Base-by-base conservation (phyloP, 1,284 basidiomycete species). In the Trametes versicolor region DNA sequence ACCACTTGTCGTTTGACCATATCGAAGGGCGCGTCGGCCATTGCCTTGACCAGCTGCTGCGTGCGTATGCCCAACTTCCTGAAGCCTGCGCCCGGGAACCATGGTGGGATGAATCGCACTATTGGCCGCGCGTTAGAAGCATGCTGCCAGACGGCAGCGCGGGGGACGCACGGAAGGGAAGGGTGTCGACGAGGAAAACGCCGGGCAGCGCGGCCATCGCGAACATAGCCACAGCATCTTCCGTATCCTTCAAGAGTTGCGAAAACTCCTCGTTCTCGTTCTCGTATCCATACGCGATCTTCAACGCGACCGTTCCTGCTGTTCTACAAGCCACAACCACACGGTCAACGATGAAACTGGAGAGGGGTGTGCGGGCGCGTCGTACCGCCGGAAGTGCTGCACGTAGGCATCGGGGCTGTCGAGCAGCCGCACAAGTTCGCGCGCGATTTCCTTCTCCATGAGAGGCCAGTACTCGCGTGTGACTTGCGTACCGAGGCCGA, bases 361-460 rank as follows among this genome's bases (percentile, higher is more conserved):
- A 27, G 25, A 15, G n/a, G 34, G 19, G 37, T n/a, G 5, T 12
- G 29, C 29, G 8, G 29, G 29, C 3, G 25, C 4, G 41, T n/a
- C 15, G 7, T 72, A 77, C 60, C 70, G 60, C n/a, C 66, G 60
- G 41, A 78, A 47, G 36, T 81, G 64, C 27, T 63, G 50, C 15
- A 32, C 41, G 57, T 70, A 67, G 43, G 48, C 59, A 19, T 68
- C 56, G 7, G 70, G 70, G 21, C 62, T 69, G 1, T 65, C 50
- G n/a, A 80, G 66, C n/a, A 83, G 62, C 19, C 71, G 56, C 6
- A 80, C 66, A 17, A 82, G 63, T n/a, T 76, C 73, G 36, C 75
- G 70, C 9, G 67, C 71, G 52, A 79, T 80, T 21, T 69, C 66
- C 48, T 73, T 70, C 41, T 82, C 76, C 19, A 76, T 67, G 4